Conservation (phyloP, 1,284 basidiomycete species). For the Trametes hirsuta region DNA sequence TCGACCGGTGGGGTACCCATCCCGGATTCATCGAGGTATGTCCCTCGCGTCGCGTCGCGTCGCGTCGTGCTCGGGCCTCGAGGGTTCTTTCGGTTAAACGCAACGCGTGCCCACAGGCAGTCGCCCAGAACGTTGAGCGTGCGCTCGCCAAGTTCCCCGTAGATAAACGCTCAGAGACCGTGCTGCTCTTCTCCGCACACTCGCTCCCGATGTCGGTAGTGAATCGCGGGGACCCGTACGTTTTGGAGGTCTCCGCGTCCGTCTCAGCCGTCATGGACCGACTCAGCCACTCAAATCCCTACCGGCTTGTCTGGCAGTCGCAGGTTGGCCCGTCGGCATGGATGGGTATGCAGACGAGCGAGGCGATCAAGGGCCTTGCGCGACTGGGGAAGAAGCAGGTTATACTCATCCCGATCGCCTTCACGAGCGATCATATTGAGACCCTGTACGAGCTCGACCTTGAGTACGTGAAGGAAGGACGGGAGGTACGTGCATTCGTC, state of each 20-base stretch:
- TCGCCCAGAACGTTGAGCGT: constrained; percentile 86
- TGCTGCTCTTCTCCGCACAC: constrained; percentile 96
- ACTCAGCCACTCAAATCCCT: constrained; percentile 80
- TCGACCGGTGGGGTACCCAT: constrained; percentile 98
- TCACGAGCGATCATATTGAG: constrained; percentile 99
- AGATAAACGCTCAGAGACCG: constrained; percentile 71
- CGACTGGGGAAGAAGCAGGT: constrained; percentile 86
- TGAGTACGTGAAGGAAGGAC: constrained; percentile 91
- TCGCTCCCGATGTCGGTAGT: constrained; percentile 97
- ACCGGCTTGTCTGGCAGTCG: constrained; percentile 96
- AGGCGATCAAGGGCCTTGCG: constrained; percentile 91
- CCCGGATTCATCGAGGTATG: constrained; percentile 90
- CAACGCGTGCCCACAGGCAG: constrained; percentile 57
- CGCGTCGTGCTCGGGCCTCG: neutral
- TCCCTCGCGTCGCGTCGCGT: constrained; percentile 4
- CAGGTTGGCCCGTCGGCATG: constrained; percentile 97
- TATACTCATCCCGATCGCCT: constrained; percentile 95
- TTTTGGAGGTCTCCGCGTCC: constrained; percentile 93
- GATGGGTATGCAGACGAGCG: constrained; percentile 97
- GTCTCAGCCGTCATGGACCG: constrained; percentile 90
- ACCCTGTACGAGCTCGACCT: constrained; percentile 97
- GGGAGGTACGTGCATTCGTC: constrained; percentile 64
- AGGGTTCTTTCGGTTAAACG: neutral
- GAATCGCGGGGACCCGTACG: constrained; percentile 97
- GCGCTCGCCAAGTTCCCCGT: constrained; percentile 84